Evolutionary conservation across 768 basidiomycete species (phyloP).

Genomic region (Phanerochaete sordida): DNA sequence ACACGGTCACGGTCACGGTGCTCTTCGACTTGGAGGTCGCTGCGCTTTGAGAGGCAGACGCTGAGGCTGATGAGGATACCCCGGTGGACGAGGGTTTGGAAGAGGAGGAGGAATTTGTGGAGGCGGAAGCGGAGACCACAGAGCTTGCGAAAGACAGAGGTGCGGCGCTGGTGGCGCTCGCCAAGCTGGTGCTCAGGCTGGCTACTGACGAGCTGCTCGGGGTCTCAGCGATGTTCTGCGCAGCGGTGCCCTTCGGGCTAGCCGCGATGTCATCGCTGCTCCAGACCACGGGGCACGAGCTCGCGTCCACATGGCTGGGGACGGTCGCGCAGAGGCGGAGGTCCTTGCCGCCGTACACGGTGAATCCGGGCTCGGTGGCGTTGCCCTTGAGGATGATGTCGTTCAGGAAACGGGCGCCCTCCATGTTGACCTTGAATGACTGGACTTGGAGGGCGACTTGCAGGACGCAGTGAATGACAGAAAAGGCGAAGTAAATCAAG

Average conservation of each 20-base stretch:
- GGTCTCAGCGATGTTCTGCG: not conserved
- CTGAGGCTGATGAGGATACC: not conserved
- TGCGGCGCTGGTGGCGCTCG: constrained; percentile 1
- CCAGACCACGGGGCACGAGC: constrained; percentile 56
- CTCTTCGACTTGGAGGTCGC: not conserved
- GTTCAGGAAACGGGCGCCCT: constrained; percentile 51
- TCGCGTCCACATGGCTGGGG: constrained; percentile 31
- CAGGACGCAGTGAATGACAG: constrained; percentile 59
- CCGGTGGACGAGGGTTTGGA: not conserved
- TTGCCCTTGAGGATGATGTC: constrained; percentile 48
- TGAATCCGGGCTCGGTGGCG: constrained; percentile 45
- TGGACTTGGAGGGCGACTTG: constrained; percentile 68
- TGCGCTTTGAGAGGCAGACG: not conserved
- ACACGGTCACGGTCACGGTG: constrained; percentile 16
- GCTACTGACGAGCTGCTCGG: not conserved
- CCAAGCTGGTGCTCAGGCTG: not conserved
- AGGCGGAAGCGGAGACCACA: not conserved
- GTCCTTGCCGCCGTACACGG: constrained; percentile 40
- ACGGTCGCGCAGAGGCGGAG: constrained; percentile 58
- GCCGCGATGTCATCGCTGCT: constrained; percentile 26
- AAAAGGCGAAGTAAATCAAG: constrained; percentile 62
- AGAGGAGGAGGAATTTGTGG: not conserved
- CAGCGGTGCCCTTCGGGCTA: not conserved
- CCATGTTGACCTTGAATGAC: constrained; percentile 61
- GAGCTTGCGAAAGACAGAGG: not conserved